Percentiles rank a stretch among this genome's conserved stretches.
phyloP scores from a whole-genome alignment of 768 basidiomycete genomes.

The Tylopilus rubrobrunneus region DNA sequence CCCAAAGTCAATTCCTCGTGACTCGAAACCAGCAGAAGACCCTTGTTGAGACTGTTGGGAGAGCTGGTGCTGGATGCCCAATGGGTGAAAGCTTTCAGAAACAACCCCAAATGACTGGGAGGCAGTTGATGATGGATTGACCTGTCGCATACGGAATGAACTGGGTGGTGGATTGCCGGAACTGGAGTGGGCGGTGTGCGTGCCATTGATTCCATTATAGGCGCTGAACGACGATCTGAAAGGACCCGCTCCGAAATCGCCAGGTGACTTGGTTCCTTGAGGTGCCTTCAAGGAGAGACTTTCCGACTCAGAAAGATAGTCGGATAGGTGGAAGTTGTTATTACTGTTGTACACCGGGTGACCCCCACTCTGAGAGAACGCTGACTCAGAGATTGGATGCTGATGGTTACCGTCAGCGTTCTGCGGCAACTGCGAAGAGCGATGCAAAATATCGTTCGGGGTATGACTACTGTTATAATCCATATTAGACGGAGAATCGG shows the following conservation, averaged over 20 bases:
- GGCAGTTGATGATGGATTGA: constrained; percentile 23
- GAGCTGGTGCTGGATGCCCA: constrained; percentile 31
- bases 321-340: constrained; percentile 30
- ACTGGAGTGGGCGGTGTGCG: constrained; percentile 20
- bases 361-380: constrained; percentile 30
- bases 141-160: constrained; percentile 36
- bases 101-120: constrained; percentile 25
- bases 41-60: constrained; percentile 35
- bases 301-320: constrained; percentile 33
- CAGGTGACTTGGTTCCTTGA: constrained; percentile 25
- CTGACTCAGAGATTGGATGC: constrained; percentile 25
- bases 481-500: constrained; percentile 49
- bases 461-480: constrained; percentile 34
- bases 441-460: constrained; percentile 30
- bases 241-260: constrained; percentile 35
- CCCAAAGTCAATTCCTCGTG: constrained; percentile 34
- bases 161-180: constrained; percentile 31
- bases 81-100: constrained; percentile 28
- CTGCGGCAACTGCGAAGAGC: constrained; percentile 25
- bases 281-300: constrained; percentile 32
- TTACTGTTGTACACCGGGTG: constrained; percentile 42
- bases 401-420: constrained; percentile 34
- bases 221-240: constrained; percentile 36
- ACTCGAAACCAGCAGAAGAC: constrained; percentile 22
- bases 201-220: constrained; percentile 26